Base-by-base conservation (phyloP, 805 yeast species). In the Candida loeiensis region DNA sequence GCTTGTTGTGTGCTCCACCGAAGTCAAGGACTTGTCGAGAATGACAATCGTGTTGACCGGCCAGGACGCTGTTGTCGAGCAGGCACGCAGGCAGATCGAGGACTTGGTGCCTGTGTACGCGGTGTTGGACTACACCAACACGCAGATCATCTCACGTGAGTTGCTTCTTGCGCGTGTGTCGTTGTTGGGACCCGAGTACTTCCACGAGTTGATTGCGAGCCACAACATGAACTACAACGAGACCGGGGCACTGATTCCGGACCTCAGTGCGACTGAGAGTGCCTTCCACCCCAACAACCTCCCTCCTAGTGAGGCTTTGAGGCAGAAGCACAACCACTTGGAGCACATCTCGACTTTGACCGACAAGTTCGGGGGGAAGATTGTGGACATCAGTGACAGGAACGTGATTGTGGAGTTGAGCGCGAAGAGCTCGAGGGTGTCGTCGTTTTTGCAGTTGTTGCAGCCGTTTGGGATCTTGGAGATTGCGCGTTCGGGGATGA, bases 81-180 rank as follows among this genome's bases (percentile, higher is more conserved):
- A 93, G 71, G 98, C 97, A 2, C 80, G 99, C 65, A 83, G 97
- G 65, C 99, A 93, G 66, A 85, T 93, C 46, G 99, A 93, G 69
- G 97, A 93, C 57, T 77, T 93, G 59, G 99, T 93, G 25, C 98
- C 99, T 4, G 98, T 93, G 21, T 93, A 95, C 69, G 99, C 98
- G 4, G 99, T 93, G 27, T 74, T 93, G 60, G 96, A 93, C 66
- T 93, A 93, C 71, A 76, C 96, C 38, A 78, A 86, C 54, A 80
- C 96, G 18, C 87, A 91, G 58, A 86, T 89, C 54, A 87, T 93
- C 61, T 79, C 82, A 62, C 80, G 99, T 63, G 99, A 93, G 71
- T 74, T 93, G 55, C 73, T 93, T 42, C 72, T 93, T 56, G 96
- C 96, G 24, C 81, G 96, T 71, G 83, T 93, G 36, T 89, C 97